phyloP scores from a whole-genome alignment of 2,329 filamentous ascomycete genomes.

The Hypoxylon sp. region DNA sequence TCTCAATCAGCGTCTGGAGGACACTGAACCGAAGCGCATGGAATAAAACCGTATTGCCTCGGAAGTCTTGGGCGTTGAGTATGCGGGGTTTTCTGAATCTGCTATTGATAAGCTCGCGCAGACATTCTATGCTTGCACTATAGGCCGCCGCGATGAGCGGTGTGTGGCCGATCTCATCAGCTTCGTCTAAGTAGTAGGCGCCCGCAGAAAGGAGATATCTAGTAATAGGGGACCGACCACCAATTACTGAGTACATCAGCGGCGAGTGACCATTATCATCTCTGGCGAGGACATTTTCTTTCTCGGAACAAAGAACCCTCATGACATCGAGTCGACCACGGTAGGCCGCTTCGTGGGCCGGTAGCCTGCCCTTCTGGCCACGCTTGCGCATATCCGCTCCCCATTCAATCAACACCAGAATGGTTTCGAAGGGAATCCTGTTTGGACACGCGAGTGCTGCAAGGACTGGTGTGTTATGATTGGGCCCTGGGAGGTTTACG shows the following conservation, averaged over 20 bases:
- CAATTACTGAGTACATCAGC: background rate
- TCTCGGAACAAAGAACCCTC: background rate
- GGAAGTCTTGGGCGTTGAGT: background rate
- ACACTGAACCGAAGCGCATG: too few species aligned
- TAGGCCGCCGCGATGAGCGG: background rate
- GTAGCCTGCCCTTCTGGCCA: too few species aligned
- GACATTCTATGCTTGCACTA: background rate
- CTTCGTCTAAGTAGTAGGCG: background rate
- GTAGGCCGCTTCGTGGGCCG: background rate
- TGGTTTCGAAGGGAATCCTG: too few species aligned
- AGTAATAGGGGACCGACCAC: background rate
- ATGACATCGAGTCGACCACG: background rate
- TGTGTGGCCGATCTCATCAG: background rate
- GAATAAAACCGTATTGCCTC: background rate
- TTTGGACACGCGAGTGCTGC: too few species aligned
- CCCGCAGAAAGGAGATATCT: background rate
- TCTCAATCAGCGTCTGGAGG: background rate
- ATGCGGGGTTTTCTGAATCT: background rate
- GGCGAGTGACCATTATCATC: background rate
- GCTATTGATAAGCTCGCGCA: background rate
- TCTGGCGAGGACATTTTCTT: background rate
- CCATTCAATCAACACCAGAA: too few species aligned
- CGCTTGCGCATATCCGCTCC: too few species aligned
- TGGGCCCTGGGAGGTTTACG: too few species aligned
- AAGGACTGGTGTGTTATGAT: too few species aligned